phyloP scores from a whole-genome alignment of 1,284 basidiomycete genomes.

The Irpex lacteus region DNA sequence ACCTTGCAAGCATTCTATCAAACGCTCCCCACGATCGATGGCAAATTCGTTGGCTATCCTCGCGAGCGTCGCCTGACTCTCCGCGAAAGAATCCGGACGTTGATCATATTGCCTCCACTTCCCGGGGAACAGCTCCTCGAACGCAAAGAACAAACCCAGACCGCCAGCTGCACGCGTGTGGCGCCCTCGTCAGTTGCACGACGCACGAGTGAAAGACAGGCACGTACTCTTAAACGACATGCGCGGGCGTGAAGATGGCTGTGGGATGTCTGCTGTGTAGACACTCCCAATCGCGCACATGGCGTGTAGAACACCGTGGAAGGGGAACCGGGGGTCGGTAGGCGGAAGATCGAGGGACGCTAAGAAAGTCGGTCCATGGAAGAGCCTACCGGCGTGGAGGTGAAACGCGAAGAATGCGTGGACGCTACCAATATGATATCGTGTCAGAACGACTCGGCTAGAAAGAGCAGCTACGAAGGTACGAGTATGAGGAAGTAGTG shows the following conservation, averaged over 20 bases:
- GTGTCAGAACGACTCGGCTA: no score
- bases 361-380: conserved; percentile 14
- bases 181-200: not conserved
- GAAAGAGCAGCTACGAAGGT: not conserved
- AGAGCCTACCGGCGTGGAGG: conserved; percentile 12
- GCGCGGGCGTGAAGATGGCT: conserved; percentile 7
- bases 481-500: not conserved
- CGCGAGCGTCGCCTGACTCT: conserved; percentile 59
- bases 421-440: not conserved
- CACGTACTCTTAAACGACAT: conserved; percentile 3
- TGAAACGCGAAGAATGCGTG: conserved; percentile 15
- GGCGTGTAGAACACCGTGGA: conserved; percentile 7
- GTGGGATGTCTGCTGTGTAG: conserved; percentile 14
- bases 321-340: conserved; percentile 9
- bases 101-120: conserved; percentile 12
- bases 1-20: conserved; percentile 67
- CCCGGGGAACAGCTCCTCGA: conserved; percentile 9
- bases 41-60: conserved; percentile 48
- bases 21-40: conserved; percentile 49
- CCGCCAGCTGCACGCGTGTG: not conserved
- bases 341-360: conserved; percentile 9
- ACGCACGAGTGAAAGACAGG: not conserved
- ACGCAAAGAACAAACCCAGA: not conserved
- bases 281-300: conserved; percentile 15
- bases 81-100: conserved; percentile 58